Conservation (phyloP, 2,329 filamentous ascomycete species). For the Penicillium sumatraense region DNA sequence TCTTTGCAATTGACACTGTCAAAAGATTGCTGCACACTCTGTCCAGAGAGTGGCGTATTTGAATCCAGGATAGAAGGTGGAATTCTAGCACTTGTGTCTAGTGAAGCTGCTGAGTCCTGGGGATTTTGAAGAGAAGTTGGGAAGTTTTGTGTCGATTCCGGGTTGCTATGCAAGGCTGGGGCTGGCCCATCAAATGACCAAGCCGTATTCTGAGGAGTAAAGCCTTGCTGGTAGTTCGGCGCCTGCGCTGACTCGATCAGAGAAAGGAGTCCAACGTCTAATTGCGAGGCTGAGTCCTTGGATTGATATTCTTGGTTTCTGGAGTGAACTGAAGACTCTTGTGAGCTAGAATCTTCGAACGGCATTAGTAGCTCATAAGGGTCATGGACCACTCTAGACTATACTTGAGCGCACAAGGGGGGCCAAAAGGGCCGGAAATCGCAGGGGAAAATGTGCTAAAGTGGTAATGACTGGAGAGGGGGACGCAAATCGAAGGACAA, state of each 20-base stretch:
- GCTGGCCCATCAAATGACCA: conserved; percentile 17
- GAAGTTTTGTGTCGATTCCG: conserved; percentile 8
- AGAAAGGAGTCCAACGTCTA: conserved; percentile 10
- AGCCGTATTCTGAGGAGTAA: conserved; percentile 10
- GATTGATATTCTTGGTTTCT: conserved; percentile 18
- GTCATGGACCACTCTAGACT: conserved; percentile 20
- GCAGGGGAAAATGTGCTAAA: conserved; percentile 8
- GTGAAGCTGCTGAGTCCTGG: conserved; percentile 13
- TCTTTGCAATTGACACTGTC: conserved; percentile 10
- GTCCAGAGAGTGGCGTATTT: conserved; percentile 6
- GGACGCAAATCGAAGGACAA: conserved; percentile 8
- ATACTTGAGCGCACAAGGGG: conserved; percentile 11
- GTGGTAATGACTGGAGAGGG: background rate
- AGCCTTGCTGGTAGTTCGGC: conserved; percentile 17
- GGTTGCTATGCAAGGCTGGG: conserved; percentile 3
- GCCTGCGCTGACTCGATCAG: conserved; percentile 19
- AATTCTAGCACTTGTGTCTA: conserved; percentile 12
- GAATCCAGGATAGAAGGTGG: conserved; percentile 9
- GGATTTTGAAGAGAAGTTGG: conserved; percentile 8
- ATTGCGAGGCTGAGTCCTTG: conserved; percentile 13
- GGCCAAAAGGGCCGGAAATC: conserved; percentile 13
- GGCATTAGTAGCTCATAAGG: conserved; percentile 25
- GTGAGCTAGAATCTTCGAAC: conserved; percentile 23
- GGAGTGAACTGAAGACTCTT: conserved; percentile 17
- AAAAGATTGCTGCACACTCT: conserved; percentile 11